Base-by-base conservation (phyloP, 352 stramenopile genomes). In the Pythium guiyangense region DNA sequence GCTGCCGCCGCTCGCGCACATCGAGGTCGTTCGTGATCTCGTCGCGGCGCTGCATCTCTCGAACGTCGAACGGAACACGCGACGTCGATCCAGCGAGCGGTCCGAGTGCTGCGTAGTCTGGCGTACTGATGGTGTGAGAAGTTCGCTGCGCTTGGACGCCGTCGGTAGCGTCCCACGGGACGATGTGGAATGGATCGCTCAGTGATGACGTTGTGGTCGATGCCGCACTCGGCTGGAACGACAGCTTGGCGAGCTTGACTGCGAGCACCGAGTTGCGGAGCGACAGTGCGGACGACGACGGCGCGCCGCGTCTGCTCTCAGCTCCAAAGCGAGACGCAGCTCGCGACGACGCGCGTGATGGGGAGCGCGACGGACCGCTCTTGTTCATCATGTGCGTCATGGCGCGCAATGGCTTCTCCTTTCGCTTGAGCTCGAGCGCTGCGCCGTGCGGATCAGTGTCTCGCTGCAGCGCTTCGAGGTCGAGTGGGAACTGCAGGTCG, bases 21-120 rank as follows among this genome's bases (percentile, higher is more conserved):
- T 57, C 62, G 15, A 87, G 70, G 26, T 84, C 74, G 2, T 59
- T 64, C 22, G 60, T 54, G 40, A 87, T 83, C 10, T 71, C 72
- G 18, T 75, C 59, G 51, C 77, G 66, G 10, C 72, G 72, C 20
- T 74, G 62, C 9, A 64, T 5, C 26, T 87, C 77, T 2, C 63
- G 29, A 42, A 67, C 67, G 48, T 87, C 70, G 8, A 75, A 66
- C 1, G 45, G 26, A 1, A 60, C 44, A 54, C 67, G 59, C 1
- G 66, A 63, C 1, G 57, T 65, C 15, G 52, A 64, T 12, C 40
- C 47, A 4, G 42, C 50, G 54, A 52, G 61, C 22, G 6, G n/a
- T 49, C 29, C 35, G 45, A 49, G 42, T 2, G 29, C 20, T 26
- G 37, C 60, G 20, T 54, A 34, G 34, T 47, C 20, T 22, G 44